These are phyloP conservation scores for Gossypium davidsonii DNA, from an alignment of 441 rosid genomes.

Conservation along the genomic window DNA sequence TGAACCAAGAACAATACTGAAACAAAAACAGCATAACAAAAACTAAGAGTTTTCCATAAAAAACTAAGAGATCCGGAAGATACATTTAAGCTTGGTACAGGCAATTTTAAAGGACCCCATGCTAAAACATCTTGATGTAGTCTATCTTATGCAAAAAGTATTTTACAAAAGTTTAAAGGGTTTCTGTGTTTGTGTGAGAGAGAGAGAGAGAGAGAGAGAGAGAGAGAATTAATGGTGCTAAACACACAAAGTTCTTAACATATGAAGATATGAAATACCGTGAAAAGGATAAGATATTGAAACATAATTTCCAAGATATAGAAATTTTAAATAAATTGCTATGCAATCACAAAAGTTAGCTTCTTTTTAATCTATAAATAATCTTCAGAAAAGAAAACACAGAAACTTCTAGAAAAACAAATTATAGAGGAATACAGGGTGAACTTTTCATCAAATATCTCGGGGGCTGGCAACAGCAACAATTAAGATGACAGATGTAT, in stretches of 20 bases:
- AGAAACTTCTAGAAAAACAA: background rate
- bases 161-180: background rate
- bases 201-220: background rate
- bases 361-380: background rate
- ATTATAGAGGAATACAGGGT: background rate
- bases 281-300: background rate
- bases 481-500: background rate
- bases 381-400: background rate
- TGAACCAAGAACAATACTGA: background rate
- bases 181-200: background rate
- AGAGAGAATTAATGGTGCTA: background rate
- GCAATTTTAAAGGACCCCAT: background rate
- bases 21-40: background rate
- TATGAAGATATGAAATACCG: background rate
- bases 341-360: background rate
- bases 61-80: background rate
- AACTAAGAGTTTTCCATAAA: background rate
- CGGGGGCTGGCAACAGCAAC: background rate
- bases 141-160: background rate
- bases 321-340: background rate
- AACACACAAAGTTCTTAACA: background rate
- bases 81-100: background rate
- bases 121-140: conserved; percentile 2
- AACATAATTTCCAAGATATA: background rate
- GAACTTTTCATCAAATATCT: background rate